Conservation (phyloP, 768 basidiomycete genomes). For the Amanita pseudoporphyria region DNA sequence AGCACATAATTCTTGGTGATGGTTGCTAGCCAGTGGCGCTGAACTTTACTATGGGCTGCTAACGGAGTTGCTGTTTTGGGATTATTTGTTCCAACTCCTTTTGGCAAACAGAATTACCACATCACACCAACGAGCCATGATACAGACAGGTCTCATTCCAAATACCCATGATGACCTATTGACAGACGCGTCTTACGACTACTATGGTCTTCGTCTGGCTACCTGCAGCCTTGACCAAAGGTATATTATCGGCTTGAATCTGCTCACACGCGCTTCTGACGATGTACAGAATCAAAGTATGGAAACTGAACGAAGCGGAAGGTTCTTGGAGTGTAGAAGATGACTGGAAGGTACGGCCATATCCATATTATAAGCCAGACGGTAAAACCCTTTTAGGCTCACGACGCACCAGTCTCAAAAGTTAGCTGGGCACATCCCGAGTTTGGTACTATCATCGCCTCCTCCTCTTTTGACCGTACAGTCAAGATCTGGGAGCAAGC, state of each 20-base stretch:
- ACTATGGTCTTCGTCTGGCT: conserved; percentile 76
- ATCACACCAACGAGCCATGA: conserved; percentile 32
- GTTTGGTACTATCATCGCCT: conserved; percentile 81
- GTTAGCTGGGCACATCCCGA: conserved; percentile 90
- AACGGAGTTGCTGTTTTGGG: not conserved
- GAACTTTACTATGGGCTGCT: not conserved
- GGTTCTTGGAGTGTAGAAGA: conserved; percentile 74
- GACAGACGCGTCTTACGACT: conserved; percentile 85
- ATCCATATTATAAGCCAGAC: not conserved
- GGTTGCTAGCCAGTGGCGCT: not conserved
- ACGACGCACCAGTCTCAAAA: conserved; percentile 82
- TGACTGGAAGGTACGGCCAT: conserved; percentile 74
- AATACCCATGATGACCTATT: conserved; percentile 75
- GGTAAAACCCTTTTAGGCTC: conserved; percentile 48
- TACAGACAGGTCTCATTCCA: conserved; percentile 72
- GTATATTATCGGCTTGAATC: conserved; percentile 25
- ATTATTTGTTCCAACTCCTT: not conserved
- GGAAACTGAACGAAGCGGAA: conserved; percentile 64
- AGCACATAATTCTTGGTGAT: not conserved
- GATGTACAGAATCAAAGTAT: conserved; percentile 67
- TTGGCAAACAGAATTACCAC: not conserved
- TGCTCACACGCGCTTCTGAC: conserved; percentile 7
- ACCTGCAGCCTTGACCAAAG: conserved; percentile 79
- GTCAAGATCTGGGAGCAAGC: conserved; percentile 89
- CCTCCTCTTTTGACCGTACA: conserved; percentile 82